These are phyloP conservation scores for Nakazawaea ishiwadae DNA, from an alignment of 805 yeast species.

Conservation along the genomic window DNA sequence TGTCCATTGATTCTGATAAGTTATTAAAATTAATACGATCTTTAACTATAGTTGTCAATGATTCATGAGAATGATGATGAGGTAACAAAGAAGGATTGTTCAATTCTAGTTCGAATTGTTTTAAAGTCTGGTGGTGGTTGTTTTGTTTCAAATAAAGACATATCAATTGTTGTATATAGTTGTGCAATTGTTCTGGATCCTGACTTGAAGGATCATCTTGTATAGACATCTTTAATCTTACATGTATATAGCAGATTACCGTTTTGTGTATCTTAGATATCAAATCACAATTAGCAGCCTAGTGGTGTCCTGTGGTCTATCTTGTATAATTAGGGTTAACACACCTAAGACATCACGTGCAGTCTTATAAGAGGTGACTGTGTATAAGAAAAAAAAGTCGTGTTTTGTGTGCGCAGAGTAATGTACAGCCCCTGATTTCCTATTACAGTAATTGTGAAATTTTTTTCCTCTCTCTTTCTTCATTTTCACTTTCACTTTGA, in stretches of 20 bases:
- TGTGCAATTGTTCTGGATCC: constrained; percentile 19
- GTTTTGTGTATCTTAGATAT: too few species aligned
- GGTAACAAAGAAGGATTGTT: constrained; percentile 28
- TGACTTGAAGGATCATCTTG: too few species aligned
- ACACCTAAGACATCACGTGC: too few species aligned
- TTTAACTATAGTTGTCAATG: constrained; percentile 28
- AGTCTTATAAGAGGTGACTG: too few species aligned
- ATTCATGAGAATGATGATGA: constrained; percentile 29
- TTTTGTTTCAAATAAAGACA: constrained; percentile 57
- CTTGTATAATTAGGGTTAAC: too few species aligned
- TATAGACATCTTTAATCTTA: not conserved
- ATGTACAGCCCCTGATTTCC: not conserved
- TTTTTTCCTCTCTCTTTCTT: not conserved
- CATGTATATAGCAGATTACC: not conserved
- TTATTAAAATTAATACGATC: constrained; percentile 27
- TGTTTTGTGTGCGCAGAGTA: too few species aligned
- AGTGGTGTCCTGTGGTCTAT: not conserved
- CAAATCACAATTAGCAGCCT: not conserved
- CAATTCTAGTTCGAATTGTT: constrained; percentile 42
- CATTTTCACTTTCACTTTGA: not conserved
- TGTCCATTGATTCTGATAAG: too few species aligned
- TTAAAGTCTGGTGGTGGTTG: constrained; percentile 40
- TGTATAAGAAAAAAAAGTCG: too few species aligned
- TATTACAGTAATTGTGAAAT: not conserved
- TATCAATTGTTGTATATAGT: constrained; percentile 33